Evolutionary conservation across 139 green algal species (phyloP), one percentile per base, ranked within the genome.

Genomic region (Dunaliella primolecta): DNA sequence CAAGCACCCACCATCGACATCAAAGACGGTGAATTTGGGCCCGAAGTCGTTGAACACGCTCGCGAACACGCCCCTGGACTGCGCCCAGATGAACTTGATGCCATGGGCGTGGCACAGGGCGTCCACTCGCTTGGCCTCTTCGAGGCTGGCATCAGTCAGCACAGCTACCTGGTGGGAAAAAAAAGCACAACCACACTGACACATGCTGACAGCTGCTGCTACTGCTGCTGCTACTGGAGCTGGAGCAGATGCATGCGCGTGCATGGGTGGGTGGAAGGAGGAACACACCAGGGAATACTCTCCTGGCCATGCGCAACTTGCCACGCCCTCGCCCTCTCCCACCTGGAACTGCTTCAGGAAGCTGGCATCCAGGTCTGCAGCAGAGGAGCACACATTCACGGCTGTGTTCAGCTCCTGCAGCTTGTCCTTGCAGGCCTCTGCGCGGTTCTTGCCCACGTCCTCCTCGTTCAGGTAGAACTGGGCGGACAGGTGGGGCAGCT

Each of bases 11-110:
- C 97, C 97, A 86, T 99, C 93, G 0, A 93, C 85, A 80, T 99
- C 97, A 31, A 92, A 86, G 0, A 99, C 96, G 15, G 87, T 91
- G 85, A 99, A 99, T 2, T 76, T 35, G 0, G 92, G 88, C 0
- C 97, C 97, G 90, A 99, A 99, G 93, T 99, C 97, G 81, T 90
- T 96, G 89, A 99, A 99, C 0, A 99, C 92, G 64, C 82, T 89
- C 37, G 93, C 95, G 90, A 99, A 99, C 27, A 99, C 95, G 57
- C 97, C 97, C 11, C 89, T 88, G 3, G 94, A 94, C 82, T 98
- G 91, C 32, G 93, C 93, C 24, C 89, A 87, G 56, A 99, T 96
- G 92, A 99, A 99, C 29, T 94, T 88, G 36, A 97, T 96, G 21
- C 81, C 80, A 36, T 88, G 81, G 23, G 81, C 74, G 83, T 94